phyloP scores from a whole-genome alignment of 2,329 filamentous ascomycete species.

The Gnomoniopsis smithogilvyi region DNA sequence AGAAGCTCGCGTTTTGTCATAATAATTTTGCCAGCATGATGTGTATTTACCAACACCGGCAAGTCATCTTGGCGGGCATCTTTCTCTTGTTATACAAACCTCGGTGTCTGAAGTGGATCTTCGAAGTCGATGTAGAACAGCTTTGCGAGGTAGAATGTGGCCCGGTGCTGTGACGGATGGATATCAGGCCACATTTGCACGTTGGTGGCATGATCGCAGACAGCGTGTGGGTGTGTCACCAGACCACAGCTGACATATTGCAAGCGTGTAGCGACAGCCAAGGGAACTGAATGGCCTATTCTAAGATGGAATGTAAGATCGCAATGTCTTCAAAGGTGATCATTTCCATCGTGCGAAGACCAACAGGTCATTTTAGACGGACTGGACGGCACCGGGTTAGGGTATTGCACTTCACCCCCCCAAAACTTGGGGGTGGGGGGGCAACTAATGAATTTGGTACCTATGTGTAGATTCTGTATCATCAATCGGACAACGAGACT shows the following conservation, averaged over 20 bases:
- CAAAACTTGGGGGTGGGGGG: too few species aligned
- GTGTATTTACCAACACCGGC: background rate
- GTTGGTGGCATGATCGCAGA: conserved; percentile 9
- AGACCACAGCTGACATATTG: background rate
- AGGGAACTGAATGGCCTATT: too few species aligned
- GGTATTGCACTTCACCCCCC: too few species aligned
- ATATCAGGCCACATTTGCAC: conserved; percentile 8
- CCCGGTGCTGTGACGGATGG: background rate
- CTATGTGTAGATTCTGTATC: too few species aligned
- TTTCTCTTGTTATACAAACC: background rate
- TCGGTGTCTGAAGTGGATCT: background rate
- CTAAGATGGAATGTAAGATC: background rate
- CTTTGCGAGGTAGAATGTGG: background rate
- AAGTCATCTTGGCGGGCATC: background rate
- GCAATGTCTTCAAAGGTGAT: too few species aligned
- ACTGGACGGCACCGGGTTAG: too few species aligned
- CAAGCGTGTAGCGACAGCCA: too few species aligned
- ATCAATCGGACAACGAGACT: too few species aligned
- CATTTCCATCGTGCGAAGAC: too few species aligned
- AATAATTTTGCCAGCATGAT: background rate
- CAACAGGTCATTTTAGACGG: too few species aligned
- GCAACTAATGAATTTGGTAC: too few species aligned
- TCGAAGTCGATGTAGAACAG: background rate
- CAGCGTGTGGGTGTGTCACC: background rate
- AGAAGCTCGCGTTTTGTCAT: conserved; percentile 24